phyloP scores from a whole-genome alignment of 345 rosid species.

The Toxicodendron radicans region DNA sequence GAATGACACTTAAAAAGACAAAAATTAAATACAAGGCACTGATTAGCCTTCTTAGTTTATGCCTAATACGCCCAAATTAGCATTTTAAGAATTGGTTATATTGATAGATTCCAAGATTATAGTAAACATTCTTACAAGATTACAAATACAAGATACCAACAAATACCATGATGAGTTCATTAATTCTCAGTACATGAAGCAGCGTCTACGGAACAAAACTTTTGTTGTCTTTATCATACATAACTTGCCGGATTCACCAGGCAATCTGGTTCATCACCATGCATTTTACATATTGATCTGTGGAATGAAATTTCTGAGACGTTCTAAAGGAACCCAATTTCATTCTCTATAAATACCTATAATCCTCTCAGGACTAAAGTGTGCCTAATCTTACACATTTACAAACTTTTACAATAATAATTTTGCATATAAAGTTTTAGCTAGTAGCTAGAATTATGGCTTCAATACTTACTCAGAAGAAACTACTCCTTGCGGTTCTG shows the following conservation, averaged over 20 bases:
- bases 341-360: neutral
- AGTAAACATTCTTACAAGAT: neutral
- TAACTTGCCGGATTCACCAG: conserved; percentile 9
- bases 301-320: neutral
- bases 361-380: neutral
- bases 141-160: neutral
- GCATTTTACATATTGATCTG: neutral
- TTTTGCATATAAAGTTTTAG: too few relatives aligned
- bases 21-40: neutral
- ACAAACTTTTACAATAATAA: neutral
- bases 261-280: neutral
- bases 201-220: conserved; percentile 1
- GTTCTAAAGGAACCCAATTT: neutral
- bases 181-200: too few relatives aligned
- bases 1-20: neutral
- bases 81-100: neutral
- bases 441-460: neutral
- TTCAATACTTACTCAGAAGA: neutral
- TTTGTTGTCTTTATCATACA: conserved; percentile 1
- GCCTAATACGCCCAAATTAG: neutral
- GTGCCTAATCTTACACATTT: neutral
- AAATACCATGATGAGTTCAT: too few relatives aligned
- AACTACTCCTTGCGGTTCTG: neutral
- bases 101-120: conserved; percentile 4
- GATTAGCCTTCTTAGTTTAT: neutral